Evolutionary conservation across 1,139 yeast genomes (phyloP), one percentile per base, ranked within the genome.

Genomic region (Chernovozyma aurita): DNA sequence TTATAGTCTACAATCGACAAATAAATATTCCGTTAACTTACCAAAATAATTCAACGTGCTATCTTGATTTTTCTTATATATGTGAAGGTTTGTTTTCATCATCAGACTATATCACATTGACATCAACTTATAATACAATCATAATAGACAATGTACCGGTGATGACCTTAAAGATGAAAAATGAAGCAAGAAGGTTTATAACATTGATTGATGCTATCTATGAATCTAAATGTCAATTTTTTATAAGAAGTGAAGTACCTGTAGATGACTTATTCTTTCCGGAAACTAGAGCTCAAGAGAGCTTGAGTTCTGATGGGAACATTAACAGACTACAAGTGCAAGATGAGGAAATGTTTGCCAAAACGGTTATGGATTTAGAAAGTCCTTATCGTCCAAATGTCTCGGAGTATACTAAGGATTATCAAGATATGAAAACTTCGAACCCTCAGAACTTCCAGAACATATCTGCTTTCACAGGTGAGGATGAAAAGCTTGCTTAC

Each of bases 401-500:
- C 2, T 65, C 85, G 2, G 66, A 82, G 1, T 82, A 82, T 49
- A 80, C 77, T 43, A 75, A 58, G 35, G 52, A 43, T 4, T 54
- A 61, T 31, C 66, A 35, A 16, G 42, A 40, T 9, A 34, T 34
- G 14, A 33, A 34, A 11, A 17, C 18, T 9, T 18, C 24, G 0
- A 37, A 40, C 18, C 41, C 45, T 8, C n/a, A n/a, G n/a, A 69
- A 77, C 47, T 78, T 69, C 48, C 65, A 73, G 15, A 67, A 78
- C 34, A 53, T 71, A 12, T 63, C 65, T 15, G 80, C 80, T 3
- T 83, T 82, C 47, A 82, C 87, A 0, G 90, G 92, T 21, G 88
- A 82, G 48, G 90, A 83, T 55, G 90, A 83, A 51, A 73, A 72
- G 56, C 82, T 83, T 60, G 88, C 92, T 3, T 82, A 76, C 49